phyloP scores from a whole-genome alignment of 306 rosid species.

The Chamaecrista fasciculata region DNA sequence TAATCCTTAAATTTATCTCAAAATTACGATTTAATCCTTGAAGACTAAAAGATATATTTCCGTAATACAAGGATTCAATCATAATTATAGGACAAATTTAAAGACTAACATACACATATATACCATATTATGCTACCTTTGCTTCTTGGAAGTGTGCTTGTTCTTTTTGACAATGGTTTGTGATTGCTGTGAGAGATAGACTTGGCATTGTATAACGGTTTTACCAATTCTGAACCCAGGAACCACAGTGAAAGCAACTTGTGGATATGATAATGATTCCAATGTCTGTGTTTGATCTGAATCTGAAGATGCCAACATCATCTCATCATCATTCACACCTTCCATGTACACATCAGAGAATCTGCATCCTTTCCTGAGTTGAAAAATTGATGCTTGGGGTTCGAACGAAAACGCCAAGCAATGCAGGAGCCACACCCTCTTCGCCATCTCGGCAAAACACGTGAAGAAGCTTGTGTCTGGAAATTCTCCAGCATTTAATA shows the following conservation, averaged over 20 bases:
- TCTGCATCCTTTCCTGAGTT: slow-evolving; percentile 47
- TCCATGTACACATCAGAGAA: slow-evolving; percentile 70
- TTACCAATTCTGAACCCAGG: slow-evolving; percentile 65
- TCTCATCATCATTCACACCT: slow-evolving; percentile 52
- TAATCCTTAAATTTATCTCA: too few relatives aligned
- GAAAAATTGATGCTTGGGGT: slow-evolving; percentile 55
- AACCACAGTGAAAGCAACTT: slow-evolving; percentile 53
- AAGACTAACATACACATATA: background rate
- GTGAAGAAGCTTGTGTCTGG: slow-evolving; percentile 43
- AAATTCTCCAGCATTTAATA: slow-evolving; percentile 43
- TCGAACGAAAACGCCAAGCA: slow-evolving; percentile 63
- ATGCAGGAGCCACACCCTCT: slow-evolving; percentile 64
- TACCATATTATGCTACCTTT: slow-evolving; percentile 29
- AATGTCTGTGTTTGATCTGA: background rate
- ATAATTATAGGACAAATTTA: background rate
- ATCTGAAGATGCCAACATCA: slow-evolving; percentile 28
- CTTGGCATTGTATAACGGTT: slow-evolving; percentile 59
- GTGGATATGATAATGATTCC: slow-evolving; percentile 35
- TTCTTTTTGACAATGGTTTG: slow-evolving; percentile 16
- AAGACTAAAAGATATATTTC: too few relatives aligned
- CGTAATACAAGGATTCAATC: background rate
- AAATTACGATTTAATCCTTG: too few relatives aligned
- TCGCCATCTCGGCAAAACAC: slow-evolving; percentile 60
- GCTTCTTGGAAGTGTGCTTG: slow-evolving; percentile 22
- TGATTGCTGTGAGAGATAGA: slow-evolving; percentile 46